A percentile compares a stretch with the other conserved stretches of the same genome.
phyloP scores from a whole-genome alignment of 1,139 yeast genomes.

The Hyphopichia khmerensis region DNA sequence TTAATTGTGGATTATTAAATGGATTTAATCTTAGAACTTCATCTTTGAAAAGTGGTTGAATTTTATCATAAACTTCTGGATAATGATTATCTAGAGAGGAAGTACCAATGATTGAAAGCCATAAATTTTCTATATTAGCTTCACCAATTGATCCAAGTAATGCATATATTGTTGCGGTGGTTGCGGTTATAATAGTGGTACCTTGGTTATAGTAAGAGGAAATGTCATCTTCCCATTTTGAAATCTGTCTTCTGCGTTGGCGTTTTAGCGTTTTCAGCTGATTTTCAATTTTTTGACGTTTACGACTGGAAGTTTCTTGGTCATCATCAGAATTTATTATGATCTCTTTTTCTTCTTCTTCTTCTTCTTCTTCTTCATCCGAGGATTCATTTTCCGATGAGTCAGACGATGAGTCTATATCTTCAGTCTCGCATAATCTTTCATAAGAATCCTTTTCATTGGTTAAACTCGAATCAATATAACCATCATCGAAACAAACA shows the following conservation, averaged over 20 bases:
- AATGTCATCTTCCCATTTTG: slow-evolving; percentile 59
- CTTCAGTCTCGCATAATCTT: slow-evolving; percentile 39
- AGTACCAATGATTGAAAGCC: slow-evolving; percentile 90
- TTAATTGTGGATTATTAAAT: slow-evolving; percentile 10
- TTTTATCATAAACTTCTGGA: slow-evolving; percentile 72
- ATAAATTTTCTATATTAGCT: slow-evolving; percentile 58
- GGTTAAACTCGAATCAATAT: slow-evolving; percentile 54
- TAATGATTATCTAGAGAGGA: slow-evolving; percentile 74
- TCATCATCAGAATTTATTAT: slow-evolving; percentile 18
- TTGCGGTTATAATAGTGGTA: slow-evolving; percentile 70
- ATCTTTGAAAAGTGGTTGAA: slow-evolving; percentile 74
- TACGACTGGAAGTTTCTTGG: slow-evolving; percentile 17
- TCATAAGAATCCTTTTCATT: slow-evolving; percentile 57
- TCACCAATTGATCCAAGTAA: slow-evolving; percentile 72
- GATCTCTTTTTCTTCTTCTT: slow-evolving; percentile 15
- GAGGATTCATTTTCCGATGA: slow-evolving; percentile 29
- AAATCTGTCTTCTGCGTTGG: slow-evolving; percentile 25
- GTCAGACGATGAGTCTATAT: slow-evolving; percentile 23
- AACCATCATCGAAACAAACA: slow-evolving; percentile 86
- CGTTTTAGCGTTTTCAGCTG: slow-evolving; percentile 28
- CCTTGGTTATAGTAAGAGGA: slow-evolving; percentile 83
- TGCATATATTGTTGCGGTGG: slow-evolving; percentile 78
- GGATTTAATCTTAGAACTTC: slow-evolving; percentile 75
- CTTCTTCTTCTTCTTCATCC: slow-evolving; percentile 22
- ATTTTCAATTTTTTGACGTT: slow-evolving; percentile 27